These are phyloP conservation scores for Polyporus arcularius DNA, from an alignment of 768 basidiomycete species.

Conservation along the genomic window DNA sequence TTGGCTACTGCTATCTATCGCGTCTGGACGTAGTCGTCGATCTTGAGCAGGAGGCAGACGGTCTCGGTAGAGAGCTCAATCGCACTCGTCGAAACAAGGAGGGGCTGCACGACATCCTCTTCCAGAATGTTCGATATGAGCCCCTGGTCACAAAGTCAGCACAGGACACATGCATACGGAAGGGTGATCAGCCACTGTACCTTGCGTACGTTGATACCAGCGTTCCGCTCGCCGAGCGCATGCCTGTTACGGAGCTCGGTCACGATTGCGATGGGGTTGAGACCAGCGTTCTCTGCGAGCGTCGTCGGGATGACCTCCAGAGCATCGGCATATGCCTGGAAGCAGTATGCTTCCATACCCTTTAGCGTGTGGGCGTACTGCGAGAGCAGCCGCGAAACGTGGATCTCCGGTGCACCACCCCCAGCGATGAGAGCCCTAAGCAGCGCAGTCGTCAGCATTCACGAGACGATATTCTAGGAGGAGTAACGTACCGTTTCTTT, in stretches of 20 bases:
- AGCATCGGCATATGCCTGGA: conserved; percentile 97
- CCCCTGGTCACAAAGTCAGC: conserved; percentile 51
- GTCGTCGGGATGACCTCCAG: conserved; percentile 98
- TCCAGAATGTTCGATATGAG: conserved; percentile 96
- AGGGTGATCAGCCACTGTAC: conserved; percentile 40
- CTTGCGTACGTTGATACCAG: conserved; percentile 98
- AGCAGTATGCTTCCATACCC: conserved; percentile 99
- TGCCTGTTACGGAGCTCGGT: conserved; percentile 97
- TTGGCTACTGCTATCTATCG: conserved; percentile 43
- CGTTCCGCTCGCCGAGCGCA: conserved; percentile 90
- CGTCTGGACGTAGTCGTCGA: conserved; percentile 90
- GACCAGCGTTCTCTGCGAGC: conserved; percentile 95
- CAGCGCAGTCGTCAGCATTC: neutral
- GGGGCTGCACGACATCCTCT: conserved; percentile 95
- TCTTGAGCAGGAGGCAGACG: conserved; percentile 93
- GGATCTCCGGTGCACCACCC: conserved; percentile 97
- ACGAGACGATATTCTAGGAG: neutral
- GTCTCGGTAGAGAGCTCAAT: conserved; percentile 96
- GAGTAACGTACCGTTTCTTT: conserved; percentile 80
- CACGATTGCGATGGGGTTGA: conserved; percentile 97
- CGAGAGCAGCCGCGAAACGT: conserved; percentile 88
- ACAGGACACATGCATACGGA: neutral
- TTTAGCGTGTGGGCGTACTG: conserved; percentile 91
- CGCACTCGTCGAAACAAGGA: conserved; percentile 93
- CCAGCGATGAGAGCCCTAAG: conserved; percentile 88